Evolutionary conservation across 805 yeast genomes (phyloP).

Genomic region (Hanseniaspora meyeri): DNA sequence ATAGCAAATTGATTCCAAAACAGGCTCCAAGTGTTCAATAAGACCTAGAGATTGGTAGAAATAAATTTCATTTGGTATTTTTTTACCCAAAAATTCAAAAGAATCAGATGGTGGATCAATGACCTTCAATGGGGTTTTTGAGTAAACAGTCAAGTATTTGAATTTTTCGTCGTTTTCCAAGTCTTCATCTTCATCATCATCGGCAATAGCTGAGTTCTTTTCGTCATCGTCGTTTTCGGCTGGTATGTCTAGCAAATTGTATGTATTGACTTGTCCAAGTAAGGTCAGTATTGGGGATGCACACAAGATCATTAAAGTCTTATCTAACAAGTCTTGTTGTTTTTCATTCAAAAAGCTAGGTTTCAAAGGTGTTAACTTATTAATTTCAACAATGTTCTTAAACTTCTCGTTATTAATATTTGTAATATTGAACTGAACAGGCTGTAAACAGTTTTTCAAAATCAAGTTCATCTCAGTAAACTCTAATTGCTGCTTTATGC

Average conservation of each 20-base stretch:
- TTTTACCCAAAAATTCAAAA: conserved; percentile 69
- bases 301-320: background rate
- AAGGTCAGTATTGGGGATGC: conserved; percentile 1
- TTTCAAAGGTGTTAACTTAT: background rate
- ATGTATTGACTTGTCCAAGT: background rate
- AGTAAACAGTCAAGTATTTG: background rate
- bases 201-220: background rate
- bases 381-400: background rate
- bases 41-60: conserved; percentile 74
- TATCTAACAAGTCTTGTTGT: conserved; percentile 7
- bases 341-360: background rate
- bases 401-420: background rate
- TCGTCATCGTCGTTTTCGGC: background rate
- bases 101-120: conserved; percentile 34
- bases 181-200: conserved; percentile 7
- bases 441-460: background rate
- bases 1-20: conserved; percentile 4
- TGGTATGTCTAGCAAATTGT: background rate
- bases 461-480: conserved; percentile 9
- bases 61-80: conserved; percentile 73
- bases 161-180: background rate
- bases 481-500: conserved; percentile 2
- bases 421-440: background rate
- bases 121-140: background rate
- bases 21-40: conserved; percentile 24